Base-by-base conservation (phyloP, 1,284 basidiomycete genomes). In the Ganoderma meredithae region DNA sequence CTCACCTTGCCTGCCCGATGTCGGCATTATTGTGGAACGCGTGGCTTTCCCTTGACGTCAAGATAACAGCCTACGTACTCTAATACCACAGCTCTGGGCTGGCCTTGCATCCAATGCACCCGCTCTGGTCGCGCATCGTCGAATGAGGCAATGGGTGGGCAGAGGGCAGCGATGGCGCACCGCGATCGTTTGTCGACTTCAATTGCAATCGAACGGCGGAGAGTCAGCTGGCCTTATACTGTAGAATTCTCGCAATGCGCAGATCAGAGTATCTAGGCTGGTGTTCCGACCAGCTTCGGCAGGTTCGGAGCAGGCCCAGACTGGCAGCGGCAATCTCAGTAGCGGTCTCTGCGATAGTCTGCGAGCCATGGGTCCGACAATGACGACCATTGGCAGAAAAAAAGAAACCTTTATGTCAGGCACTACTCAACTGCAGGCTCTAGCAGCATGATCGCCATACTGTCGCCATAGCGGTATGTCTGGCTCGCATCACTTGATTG, bases 21-120 rank as follows among this genome's bases (percentile, higher is more conserved):
- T 64, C 63, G 53, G 63, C 55, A 47, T 47, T 8, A 56, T 56
- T 47, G 53, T 17, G 41, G 39, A 33, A 58, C 40, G 22, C 27
- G 53, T 55, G n/a, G 43, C 43, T 3, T 13, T 49, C 15, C n/a
- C 52, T 64, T 67, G 66, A 67, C 66, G 66, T 67, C 66, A 67
- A 67, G 55, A 63, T 63, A 60, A 55, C 53, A 36, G 36, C 6
- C 41, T 31, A 40, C n/a, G 60, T 62, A 52, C 43, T 33, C 22
- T 19, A 31, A 31, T 31, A 33, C 52, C 15, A 31, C 17, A 15
- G 27, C 40, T 19, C n/a, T 17, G 8, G 27, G 17, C 17, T 49
- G 31, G 43, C 9, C 22, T 60, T 40, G 40, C 36, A 60, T 17
- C 15, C 39, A 60, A 60, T 27, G 39, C 8, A 3, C 4, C 58